Base-by-base conservation (phyloP, 257 asterid genomes). In the Capsicum chinense region DNA sequence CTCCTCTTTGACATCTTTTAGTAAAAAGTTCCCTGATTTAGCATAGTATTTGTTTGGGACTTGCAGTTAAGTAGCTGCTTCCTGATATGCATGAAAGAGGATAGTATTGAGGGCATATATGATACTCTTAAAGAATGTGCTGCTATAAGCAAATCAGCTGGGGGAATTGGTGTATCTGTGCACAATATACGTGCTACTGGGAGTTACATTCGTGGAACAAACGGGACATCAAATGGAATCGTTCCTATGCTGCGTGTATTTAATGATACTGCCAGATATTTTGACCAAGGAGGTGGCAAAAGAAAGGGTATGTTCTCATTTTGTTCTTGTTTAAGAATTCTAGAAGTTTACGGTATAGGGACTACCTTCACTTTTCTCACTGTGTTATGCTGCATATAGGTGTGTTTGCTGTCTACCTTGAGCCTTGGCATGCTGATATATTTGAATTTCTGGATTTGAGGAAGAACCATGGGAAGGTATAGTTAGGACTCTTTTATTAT, bases 211-310 rank as follows among this genome's bases (percentile, higher is more conserved):
- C 95, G 98, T 85, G 99, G 99, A 82, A 97, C 99, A 47, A 95
- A 97, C 90, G 99, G 98, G 73, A 89, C 92, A 71, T 97, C 99
- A 26, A 97, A 97, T 91, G 99, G 98, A 56, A 93, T 97, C 88
- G 96, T 97, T 82, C 99, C 99, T 7, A 93, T 97, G 98, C 93
- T 97, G 59, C 90, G 98, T 50, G 98, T 97, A 83, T 95, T 95
- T 88, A 95, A 97, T 89, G 98, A 93, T 85, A 95, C 99, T 37
- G 98, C 98, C 85, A 92, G 98, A 15, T 93, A 95, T 88, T 98
- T 97, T 83, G 99, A 95, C 81, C 98, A 95, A 84, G 99, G 99
- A 5, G 98, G 98, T 84, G 99, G 99, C 91, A 97, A 94, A 90
- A 91, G 99, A 87, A 97, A 97, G 87, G 99, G 99, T 95, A 54